Evolutionary conservation across 2,329 filamentous ascomycete species (phyloP).

Genomic region (Coniochaeta sp.): DNA sequence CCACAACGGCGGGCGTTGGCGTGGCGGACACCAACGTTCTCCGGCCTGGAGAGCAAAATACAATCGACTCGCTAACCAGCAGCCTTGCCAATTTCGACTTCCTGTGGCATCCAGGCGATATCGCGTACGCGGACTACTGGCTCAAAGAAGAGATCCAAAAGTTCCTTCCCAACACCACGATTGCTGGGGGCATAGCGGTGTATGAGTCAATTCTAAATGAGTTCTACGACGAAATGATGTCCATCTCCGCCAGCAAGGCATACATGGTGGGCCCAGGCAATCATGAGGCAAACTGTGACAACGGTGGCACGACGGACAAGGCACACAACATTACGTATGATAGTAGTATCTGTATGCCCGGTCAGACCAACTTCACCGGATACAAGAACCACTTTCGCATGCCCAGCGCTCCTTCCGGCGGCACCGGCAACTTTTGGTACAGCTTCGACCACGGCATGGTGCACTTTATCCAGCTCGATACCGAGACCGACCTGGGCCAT

Average conservation of each 20-base stretch:
- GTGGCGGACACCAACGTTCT: conserved; percentile 5
- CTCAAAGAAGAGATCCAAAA: conserved; percentile 33
- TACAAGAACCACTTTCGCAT: conserved; percentile 13
- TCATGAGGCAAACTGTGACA: conserved; percentile 39
- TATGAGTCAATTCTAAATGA: conserved; percentile 45
- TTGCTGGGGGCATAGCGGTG: conserved; percentile 35
- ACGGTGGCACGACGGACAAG: conserved; percentile 36
- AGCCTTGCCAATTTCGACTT: background rate
- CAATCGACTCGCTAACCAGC: background rate
- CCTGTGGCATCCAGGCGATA: conserved; percentile 42
- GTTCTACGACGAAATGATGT: conserved; percentile 41
- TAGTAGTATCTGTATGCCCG: conserved; percentile 7
- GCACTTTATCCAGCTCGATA: conserved; percentile 4
- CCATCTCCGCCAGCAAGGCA: conserved; percentile 32
- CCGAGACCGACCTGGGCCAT: conserved; percentile 4
- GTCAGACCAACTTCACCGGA: conserved; percentile 14
- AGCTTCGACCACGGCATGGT: conserved; percentile 12
- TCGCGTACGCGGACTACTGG: conserved; percentile 36
- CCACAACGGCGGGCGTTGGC: conserved; percentile 3
- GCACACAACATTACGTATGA: conserved; percentile 8
- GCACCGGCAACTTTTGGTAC: conserved; percentile 13
- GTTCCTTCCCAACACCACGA: conserved; percentile 35
- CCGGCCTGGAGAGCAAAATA: conserved; percentile 1
- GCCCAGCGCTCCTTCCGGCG: conserved; percentile 8
- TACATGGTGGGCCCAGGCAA: conserved; percentile 45